These are phyloP conservation scores for Colletotrichum sublineola DNA, from an alignment of 2,329 filamentous ascomycete species.

Conservation along the genomic window DNA sequence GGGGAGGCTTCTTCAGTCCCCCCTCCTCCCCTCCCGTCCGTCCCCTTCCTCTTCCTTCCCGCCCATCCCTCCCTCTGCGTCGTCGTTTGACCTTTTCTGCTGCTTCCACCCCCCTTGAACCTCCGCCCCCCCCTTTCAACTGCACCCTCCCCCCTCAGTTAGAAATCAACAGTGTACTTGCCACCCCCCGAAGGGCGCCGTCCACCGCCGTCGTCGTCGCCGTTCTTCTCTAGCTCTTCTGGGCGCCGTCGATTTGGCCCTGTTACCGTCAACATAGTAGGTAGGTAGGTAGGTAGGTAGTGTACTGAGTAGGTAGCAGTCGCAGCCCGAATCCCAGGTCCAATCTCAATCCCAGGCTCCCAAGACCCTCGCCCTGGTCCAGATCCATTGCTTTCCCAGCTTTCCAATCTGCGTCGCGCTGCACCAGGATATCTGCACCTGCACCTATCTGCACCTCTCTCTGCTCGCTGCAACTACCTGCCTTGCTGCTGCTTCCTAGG, in stretches of 20 bases:
- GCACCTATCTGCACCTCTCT: slow-evolving; percentile 1
- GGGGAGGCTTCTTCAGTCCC: neutral
- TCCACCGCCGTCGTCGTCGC: slow-evolving; percentile 8
- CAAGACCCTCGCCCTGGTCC: slow-evolving; percentile 21
- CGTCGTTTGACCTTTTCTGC: slow-evolving; percentile 3
- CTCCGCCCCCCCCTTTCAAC: neutral
- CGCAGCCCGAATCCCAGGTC: slow-evolving; percentile 6
- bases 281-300: too few species aligned
- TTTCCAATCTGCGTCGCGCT: slow-evolving; percentile 31
- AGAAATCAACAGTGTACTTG: slow-evolving; percentile 3
- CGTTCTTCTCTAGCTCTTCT: slow-evolving; percentile 20
- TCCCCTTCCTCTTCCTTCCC: slow-evolving; percentile 2
- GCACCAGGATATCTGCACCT: slow-evolving; percentile 36
- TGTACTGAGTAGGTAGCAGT: neutral
- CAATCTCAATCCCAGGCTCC: slow-evolving; percentile 1
- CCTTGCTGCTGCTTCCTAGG: neutral
- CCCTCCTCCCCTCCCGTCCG: too few species aligned
- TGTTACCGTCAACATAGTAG: slow-evolving; percentile 24
- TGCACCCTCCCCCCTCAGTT: neutral
- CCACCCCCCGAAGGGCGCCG: slow-evolving; percentile 28
- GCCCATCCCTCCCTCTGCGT: neutral
- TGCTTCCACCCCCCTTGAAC: neutral
- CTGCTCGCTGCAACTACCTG: slow-evolving; percentile 3
- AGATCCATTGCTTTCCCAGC: slow-evolving; percentile 16
- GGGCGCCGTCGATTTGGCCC: slow-evolving; percentile 16